Evolutionary conservation across 192 early-diverging fungal species (phyloP), one percentile per base, ranked within the genome.

Genomic region (Gaertneriomyces semiglobifer): DNA sequence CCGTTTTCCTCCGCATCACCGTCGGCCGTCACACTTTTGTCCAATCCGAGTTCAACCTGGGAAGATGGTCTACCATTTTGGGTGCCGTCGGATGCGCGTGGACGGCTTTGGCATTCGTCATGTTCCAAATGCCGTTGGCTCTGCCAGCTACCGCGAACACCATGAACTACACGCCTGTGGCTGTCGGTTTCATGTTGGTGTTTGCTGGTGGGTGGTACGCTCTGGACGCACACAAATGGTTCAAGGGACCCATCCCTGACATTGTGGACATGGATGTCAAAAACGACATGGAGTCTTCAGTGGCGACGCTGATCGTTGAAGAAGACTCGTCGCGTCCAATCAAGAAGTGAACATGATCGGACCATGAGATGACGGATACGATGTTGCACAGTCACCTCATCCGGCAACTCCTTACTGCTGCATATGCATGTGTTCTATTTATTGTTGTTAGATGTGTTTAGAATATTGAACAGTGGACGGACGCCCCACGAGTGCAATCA

Each of bases 31-130:
- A 72, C 19, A 55, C 16, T 5, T 80, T 80, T 65, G 64, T 62
- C 10, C 76, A 71, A 46, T 54, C 58, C 55, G 69, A 71, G 55
- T 80, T 74, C 70, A 74, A 80, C 77, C 63, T 78, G 14, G 79
- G 79, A 12, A 19, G 55, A 14, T 79, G 64, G 60, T 70, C 70
- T 7, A 47, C 47, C 12, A 40, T 72, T 11, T 48, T 80, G 48
- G 78, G 76, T 41, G 66, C 59, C 58, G 56, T 75, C 66, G 66
- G 69, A n/a, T 58, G 78, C 50, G 44, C 69, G 53, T 80, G 78
- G 76, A 73, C 66, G 42, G 56, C 44, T 42, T 55, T 79, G 45
- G 62, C 71, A 25, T 65, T 50, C 56, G 66, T 76, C 45, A 60
- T 78, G 53, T 78, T 79, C 75, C 57, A 68, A 42, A 61, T 77